phyloP scores from a whole-genome alignment of 2,329 filamentous ascomycete genomes.

The Sodiomyces alkalinus region DNA sequence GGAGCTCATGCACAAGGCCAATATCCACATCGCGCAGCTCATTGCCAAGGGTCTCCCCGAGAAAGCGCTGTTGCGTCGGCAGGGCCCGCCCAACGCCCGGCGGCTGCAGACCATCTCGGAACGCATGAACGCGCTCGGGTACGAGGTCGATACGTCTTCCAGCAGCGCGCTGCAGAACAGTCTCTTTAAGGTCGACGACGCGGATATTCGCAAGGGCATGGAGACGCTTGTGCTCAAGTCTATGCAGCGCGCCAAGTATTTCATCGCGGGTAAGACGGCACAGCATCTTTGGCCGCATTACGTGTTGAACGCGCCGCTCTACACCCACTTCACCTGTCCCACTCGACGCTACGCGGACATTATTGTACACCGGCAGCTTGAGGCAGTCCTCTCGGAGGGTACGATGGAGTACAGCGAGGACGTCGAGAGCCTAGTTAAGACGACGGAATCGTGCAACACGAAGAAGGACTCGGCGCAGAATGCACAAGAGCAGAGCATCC shows the following conservation, averaged over 20 bases:
- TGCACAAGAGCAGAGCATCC: conserved; percentile 95
- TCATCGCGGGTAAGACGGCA: conserved; percentile 62
- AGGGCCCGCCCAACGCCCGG: conserved; percentile 70
- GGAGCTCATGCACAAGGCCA: conserved; percentile 87
- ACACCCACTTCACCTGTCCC: conserved; percentile 95
- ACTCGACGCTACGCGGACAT: conserved; percentile 91
- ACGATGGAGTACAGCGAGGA: conserved; percentile 80
- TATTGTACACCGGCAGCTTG: conserved; percentile 87
- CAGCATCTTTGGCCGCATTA: conserved; percentile 78
- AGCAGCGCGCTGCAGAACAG: conserved; percentile 89
- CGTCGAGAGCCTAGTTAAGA: conserved; percentile 76
- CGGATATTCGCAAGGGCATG: conserved; percentile 89
- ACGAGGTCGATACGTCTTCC: conserved; percentile 76
- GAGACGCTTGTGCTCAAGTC: conserved; percentile 90
- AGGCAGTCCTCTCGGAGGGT: conserved; percentile 69
- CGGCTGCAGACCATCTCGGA: conserved; percentile 84
- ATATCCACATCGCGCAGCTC: conserved; percentile 76
- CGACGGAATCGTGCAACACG: conserved; percentile 88
- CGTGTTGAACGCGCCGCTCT: conserved; percentile 78
- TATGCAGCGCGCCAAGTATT: conserved; percentile 95
- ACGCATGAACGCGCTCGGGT: conserved; percentile 81
- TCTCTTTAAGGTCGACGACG: conserved; percentile 81
- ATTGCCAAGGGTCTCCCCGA: conserved; percentile 67
- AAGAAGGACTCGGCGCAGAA: conserved; percentile 98
- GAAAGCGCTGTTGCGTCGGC: conserved; percentile 81